These are phyloP conservation scores for Dendrothele bispora DNA, from an alignment of 768 basidiomycete genomes.

Conservation along the genomic window DNA sequence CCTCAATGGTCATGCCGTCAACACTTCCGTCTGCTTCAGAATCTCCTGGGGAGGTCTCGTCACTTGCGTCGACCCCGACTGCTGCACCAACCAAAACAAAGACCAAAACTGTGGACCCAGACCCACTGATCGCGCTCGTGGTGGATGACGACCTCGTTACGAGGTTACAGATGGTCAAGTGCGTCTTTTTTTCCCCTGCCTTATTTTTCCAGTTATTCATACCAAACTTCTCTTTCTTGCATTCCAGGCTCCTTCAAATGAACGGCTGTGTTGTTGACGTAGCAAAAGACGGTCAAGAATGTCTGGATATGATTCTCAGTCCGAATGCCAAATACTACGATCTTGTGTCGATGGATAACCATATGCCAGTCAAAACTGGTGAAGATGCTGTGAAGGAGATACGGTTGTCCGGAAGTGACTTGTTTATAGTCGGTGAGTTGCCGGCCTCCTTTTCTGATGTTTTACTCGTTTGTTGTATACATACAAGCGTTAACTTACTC, in stretches of 20 bases:
- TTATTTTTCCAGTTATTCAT: not conserved
- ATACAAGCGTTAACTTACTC: not conserved
- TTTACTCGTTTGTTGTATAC: no score
- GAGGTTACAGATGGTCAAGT: conserved; percentile 16
- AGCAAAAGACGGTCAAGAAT: conserved; percentile 36
- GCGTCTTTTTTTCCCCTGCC: not conserved
- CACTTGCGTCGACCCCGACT: no score
- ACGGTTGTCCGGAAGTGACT: conserved; percentile 27
- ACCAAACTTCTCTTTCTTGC: not conserved
- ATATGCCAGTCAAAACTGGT: conserved; percentile 32
- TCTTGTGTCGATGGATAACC: conserved; percentile 36
- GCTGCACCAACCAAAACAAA: no score
- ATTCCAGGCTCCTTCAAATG: conserved; percentile 28
- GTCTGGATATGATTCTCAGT: conserved; percentile 32
- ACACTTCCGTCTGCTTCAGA: no score
- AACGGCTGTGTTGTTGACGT: conserved; percentile 34
- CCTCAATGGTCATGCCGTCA: no score
- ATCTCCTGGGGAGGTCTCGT: no score
- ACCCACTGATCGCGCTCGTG: conserved; percentile 24
- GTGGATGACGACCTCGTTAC: conserved; percentile 39
- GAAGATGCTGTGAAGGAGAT: conserved; percentile 32
- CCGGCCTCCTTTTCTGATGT: conserved; percentile 10
- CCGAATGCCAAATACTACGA: conserved; percentile 24
- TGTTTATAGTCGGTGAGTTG: conserved; percentile 28
- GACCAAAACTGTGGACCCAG: conserved; percentile 6